Evolutionary conservation across 2,329 filamentous ascomycete species (phyloP).

Genomic region (Domatiomyces globalis): DNA sequence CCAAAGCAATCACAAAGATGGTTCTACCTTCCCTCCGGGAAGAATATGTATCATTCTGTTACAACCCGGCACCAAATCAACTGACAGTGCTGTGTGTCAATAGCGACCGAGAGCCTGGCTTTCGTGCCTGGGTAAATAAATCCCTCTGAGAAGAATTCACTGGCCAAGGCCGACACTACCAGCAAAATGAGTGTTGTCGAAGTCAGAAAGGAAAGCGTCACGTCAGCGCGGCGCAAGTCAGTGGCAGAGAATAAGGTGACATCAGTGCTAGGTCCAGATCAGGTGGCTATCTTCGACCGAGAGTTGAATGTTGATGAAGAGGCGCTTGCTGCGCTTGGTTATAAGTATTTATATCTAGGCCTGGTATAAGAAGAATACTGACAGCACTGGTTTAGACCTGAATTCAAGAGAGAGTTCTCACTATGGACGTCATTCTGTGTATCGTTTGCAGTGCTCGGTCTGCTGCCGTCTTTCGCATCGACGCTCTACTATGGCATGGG

Average conservation of each 20-base stretch:
- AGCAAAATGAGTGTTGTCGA: neutral
- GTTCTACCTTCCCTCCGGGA: too few relatives aligned
- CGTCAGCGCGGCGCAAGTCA: conserved; percentile 18
- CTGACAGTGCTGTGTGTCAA: too few relatives aligned
- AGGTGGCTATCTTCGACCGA: conserved; percentile 34
- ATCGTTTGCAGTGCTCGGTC: conserved; percentile 56
- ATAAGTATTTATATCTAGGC: conserved; percentile 31
- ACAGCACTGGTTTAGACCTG: conserved; percentile 31
- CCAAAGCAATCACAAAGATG: too few relatives aligned
- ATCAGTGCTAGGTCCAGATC: conserved; percentile 36
- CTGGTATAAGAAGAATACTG: conserved; percentile 21
- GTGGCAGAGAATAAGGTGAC: conserved; percentile 40
- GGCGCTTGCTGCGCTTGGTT: conserved; percentile 46
- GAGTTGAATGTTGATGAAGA: conserved; percentile 44
- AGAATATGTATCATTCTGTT: too few relatives aligned
- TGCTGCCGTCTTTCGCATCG: conserved; percentile 57
- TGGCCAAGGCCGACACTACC: neutral
- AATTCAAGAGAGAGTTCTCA: conserved; percentile 57
- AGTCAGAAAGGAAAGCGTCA: neutral
- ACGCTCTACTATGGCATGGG: conserved; percentile 58
- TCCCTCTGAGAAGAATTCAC: neutral
- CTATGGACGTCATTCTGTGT: conserved; percentile 64
- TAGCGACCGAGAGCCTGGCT: too few relatives aligned
- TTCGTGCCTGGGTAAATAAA: neutral
- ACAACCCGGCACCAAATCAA: too few relatives aligned